Evolutionary conservation across 1,284 basidiomycete genomes (phyloP), one percentile per base, ranked within the genome.

Genomic region (Moniliella sp.): DNA sequence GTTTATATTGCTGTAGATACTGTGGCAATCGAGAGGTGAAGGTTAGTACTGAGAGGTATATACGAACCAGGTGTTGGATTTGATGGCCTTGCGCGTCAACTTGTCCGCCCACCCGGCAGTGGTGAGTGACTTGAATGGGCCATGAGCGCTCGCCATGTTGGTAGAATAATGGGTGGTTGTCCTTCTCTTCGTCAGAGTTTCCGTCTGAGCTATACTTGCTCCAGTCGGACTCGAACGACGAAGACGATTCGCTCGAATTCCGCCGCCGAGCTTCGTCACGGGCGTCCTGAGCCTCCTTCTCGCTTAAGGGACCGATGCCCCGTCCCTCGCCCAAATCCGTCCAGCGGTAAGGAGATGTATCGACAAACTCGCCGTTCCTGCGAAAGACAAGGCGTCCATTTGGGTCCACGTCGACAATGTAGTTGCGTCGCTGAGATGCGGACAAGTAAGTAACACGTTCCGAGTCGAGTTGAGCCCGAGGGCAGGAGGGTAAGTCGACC

Each of bases 321-420:
- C 38, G 28, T 4, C 53, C 53, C 10, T 57, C 39, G 21, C 53
- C 53, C 5, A 54, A 23, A 35, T 55, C 43, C 41, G 46, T 33
- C 44, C 47, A 37, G 43, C 50, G 39, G 32, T 45, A 40, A 33
- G 45, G 34, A 26, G 42, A 34, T n/a, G 63, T 64, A 21, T 64
- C 62, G 10, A 64, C 69, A 0, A 69, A 62, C 35, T 73, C 66
- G 29, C 70, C 66, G 43, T 74, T 76, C 9, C 68, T 67, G 2
- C 70, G 70, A 76, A 76, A 80, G n/a, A 70, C 62, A 11, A 80
- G 64, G n/a, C n/a, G n/a, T 38, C 66, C 68, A 1, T 78, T 77
- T n/a, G 72, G 62, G 1, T 63, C 42, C n/a, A 51, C 39, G 43
- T 73, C 71, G 33, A 75, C 71, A 3, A 78, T 66, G 48, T 79